Evolutionary conservation across 345 rosid species (phyloP).

Genomic region (Populus tremula): DNA sequence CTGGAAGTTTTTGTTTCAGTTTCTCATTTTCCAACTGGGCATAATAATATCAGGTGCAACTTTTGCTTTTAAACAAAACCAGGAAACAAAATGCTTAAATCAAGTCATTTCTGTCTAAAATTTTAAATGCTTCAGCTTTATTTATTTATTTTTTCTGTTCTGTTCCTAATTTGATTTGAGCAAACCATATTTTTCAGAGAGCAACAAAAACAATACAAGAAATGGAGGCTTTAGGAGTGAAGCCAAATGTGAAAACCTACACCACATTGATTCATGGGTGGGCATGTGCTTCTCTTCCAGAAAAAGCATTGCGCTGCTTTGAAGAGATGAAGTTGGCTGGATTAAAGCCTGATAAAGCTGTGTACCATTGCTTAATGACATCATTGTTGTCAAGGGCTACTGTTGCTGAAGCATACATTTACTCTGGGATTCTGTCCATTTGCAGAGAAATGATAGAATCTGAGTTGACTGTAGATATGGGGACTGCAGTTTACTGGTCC

Average conservation of each 20-base stretch:
- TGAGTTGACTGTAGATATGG: constrained; percentile 80
- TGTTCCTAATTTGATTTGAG: neutral
- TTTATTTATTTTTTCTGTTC: neutral
- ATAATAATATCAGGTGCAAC: neutral
- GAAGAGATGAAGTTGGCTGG: constrained; percentile 78
- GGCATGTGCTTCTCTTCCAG: constrained; percentile 92
- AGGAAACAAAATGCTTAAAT: neutral
- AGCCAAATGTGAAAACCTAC: constrained; percentile 85
- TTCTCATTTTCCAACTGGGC: neutral
- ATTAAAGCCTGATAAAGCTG: constrained; percentile 81
- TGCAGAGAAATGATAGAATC: constrained; percentile 77
- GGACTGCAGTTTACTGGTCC: constrained; percentile 94
- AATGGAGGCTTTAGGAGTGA: constrained; percentile 63
- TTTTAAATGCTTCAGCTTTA: neutral
- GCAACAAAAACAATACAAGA: constrained; percentile 63
- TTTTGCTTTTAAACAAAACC: neutral
- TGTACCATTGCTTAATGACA: constrained; percentile 86
- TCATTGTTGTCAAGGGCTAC: constrained; percentile 78
- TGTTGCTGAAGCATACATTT: constrained; percentile 69
- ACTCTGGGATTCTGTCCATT: constrained; percentile 52
- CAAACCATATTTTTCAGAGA: constrained; percentile 44
- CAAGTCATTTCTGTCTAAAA: too few species aligned
- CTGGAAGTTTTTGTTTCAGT: neutral
- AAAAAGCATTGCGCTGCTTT: constrained; percentile 77
- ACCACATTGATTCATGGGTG: constrained; percentile 90